Conservation (phyloP, 1,284 basidiomycete genomes). For the Anthracocystis walkeri region DNA sequence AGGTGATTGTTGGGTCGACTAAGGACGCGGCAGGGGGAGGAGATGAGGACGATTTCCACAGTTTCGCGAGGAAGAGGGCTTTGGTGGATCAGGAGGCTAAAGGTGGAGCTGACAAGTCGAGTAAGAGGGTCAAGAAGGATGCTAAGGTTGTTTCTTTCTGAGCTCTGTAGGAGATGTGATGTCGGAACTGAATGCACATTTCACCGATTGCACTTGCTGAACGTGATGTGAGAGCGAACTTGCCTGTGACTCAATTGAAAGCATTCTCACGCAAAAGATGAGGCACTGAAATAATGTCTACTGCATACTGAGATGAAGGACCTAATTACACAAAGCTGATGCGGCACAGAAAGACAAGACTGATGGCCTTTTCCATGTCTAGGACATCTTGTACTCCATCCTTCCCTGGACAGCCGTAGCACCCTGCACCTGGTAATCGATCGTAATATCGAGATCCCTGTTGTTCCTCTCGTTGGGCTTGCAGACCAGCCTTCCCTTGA, state of each 20-base stretch:
- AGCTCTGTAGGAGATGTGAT: not conserved
- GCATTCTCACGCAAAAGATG: no score
- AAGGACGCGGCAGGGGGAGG: conserved; percentile 75
- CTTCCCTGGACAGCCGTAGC: conserved; percentile 39
- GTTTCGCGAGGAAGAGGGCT: conserved; percentile 76
- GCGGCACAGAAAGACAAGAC: not conserved
- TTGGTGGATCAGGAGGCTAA: conserved; percentile 73
- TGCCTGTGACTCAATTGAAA: no score
- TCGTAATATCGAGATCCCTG: conserved; percentile 66
- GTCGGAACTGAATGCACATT: not conserved
- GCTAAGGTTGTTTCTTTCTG: conserved; percentile 46
- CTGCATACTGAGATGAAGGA: not conserved
- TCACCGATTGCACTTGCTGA: not conserved
- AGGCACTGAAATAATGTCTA: no score
- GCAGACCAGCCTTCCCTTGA: conserved; percentile 61
- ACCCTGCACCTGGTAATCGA: conserved; percentile 62
- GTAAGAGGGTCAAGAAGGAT: conserved; percentile 17
- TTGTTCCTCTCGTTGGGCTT: conserved; percentile 66
- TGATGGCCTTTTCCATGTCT: not conserved
- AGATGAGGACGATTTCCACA: conserved; percentile 93
- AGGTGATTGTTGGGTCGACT: conserved; percentile 54
- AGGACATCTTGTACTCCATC: conserved; percentile 69
- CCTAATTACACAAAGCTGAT: not conserved
- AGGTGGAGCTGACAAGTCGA: not conserved
- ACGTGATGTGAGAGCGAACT: not conserved